Conservation (phyloP, 768 basidiomycete genomes). For the Phylloporus sp. region DNA sequence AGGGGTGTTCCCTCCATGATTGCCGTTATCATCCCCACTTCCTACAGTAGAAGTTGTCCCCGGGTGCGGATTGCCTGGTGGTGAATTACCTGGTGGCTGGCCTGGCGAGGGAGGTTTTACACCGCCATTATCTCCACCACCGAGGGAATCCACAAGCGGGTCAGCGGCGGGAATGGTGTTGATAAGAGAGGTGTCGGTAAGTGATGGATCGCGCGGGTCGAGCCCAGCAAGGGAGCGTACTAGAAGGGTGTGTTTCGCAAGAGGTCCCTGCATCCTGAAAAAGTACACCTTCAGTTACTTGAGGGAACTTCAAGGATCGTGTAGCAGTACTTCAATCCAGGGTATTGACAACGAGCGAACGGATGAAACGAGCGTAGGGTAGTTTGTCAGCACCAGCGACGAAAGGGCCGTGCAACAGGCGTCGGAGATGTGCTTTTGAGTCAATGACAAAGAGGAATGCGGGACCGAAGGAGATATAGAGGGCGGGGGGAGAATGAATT, state of each 20-base stretch:
- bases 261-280: slow-evolving; percentile 12
- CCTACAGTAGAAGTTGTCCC: background rate
- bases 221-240: slow-evolving; percentile 15
- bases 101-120: slow-evolving; percentile 4
- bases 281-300: slow-evolving; percentile 5
- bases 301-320: background rate
- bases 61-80: background rate
- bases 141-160: slow-evolving; percentile 35
- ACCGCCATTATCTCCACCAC: slow-evolving; percentile 6
- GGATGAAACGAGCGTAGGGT: slow-evolving; percentile 23
- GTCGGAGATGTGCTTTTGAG: background rate
- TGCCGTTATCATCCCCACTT: background rate
- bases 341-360: slow-evolving; percentile 15
- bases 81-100: background rate
- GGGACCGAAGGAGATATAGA: slow-evolving; percentile 8
- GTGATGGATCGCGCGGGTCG: slow-evolving; percentile 37
- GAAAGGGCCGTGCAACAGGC: too few relatives aligned
- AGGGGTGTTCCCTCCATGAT: background rate
- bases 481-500: slow-evolving; percentile 3
- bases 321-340: background rate
- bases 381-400: slow-evolving; percentile 11
- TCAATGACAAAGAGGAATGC: background rate
- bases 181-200: slow-evolving; percentile 34
- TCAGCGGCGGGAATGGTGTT: slow-evolving; percentile 37
- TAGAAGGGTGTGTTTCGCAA: slow-evolving; percentile 10